Evolutionary conservation across 192 early-diverging fungal species (phyloP).

Genomic region (Rhizophlyctis rosea): DNA sequence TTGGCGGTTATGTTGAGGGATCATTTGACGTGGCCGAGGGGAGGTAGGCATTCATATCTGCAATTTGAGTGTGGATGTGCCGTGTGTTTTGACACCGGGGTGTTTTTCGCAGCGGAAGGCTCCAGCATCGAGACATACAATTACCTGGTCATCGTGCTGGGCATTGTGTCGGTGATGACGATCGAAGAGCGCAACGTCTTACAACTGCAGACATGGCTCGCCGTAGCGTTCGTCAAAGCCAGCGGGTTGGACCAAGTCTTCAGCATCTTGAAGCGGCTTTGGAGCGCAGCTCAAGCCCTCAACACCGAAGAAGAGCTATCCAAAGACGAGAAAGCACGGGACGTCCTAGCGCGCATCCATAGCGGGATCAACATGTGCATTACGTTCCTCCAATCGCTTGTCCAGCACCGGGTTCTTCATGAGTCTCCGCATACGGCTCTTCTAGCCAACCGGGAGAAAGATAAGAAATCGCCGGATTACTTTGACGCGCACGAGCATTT

Average conservation of each 20-base stretch:
- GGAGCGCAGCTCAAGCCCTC: slow-evolving; percentile 43
- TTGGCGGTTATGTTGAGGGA: slow-evolving; percentile 53
- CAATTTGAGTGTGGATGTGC: too few species aligned
- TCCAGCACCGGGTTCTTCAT: slow-evolving; percentile 67
- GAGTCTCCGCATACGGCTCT: slow-evolving; percentile 68
- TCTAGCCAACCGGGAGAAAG: slow-evolving; percentile 52
- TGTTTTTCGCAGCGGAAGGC: background rate
- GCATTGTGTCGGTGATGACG: slow-evolving; percentile 53
- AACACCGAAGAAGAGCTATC: slow-evolving; percentile 18
- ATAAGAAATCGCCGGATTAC: slow-evolving; percentile 49
- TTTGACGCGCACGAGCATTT: slow-evolving; percentile 75
- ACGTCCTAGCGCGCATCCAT: slow-evolving; percentile 37
- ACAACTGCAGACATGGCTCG: slow-evolving; percentile 59
- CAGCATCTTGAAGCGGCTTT: slow-evolving; percentile 40
- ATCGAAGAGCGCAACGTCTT: slow-evolving; percentile 59
- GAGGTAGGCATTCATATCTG: background rate
- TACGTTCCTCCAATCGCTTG: slow-evolving; percentile 62
- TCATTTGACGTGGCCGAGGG: slow-evolving; percentile 43
- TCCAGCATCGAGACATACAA: slow-evolving; percentile 39
- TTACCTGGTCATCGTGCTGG: slow-evolving; percentile 57
- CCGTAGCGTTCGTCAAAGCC: slow-evolving; percentile 56
- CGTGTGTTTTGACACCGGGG: background rate
- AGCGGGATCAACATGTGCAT: slow-evolving; percentile 55
- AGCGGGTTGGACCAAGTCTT: slow-evolving; percentile 54
- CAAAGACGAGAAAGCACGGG: slow-evolving; percentile 35